Evolutionary conservation across 768 basidiomycete species (phyloP), one percentile per base, ranked within the genome.

Genomic region (Cystobasidiopsis lactophilus): DNA sequence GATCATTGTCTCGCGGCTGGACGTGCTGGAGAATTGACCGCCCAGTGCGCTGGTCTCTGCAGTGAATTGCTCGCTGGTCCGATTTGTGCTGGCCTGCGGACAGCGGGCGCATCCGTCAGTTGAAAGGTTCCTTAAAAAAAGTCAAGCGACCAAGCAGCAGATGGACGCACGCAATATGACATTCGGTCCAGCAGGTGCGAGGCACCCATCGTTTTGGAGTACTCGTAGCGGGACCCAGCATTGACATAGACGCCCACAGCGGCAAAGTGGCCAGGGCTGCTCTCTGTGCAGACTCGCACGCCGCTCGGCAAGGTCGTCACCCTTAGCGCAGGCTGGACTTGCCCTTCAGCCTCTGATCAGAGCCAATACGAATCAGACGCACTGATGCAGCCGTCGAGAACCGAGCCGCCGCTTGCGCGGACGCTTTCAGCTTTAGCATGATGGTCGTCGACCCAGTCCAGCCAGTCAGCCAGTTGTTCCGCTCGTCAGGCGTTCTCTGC

Each of bases 171-270:
- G 76, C 95, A 95, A 73, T 91, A 96, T 1, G 91, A 91, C 77
- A 96, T 78, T 62, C 88, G 74, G 62, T 96, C 89, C 31, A 95
- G 65, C 63, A 96, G 82, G 74, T 96, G 86, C 56, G 82, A 83
- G 5, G 79, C 80, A 0, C 93, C 93, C 7, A 75, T 76, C 0
- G 73, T 80, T 18, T 73, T 67, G 19, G 73, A 67, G 11, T 73
- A 76, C 65, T 96, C 93, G 71, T 83, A 89, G 14, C 93, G 74
- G 27, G 84, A 78, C 24, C 93, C 93, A 2, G 85, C 88, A 65
- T 95, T 88, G 60, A 96, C 74, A 62, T 86, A 95, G 38, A 96
- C 75, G 2, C 91, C 93, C 0, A 91, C 74, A 0, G 86, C 80
- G 33, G 88, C 82, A 66, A 96, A 95, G 69, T 96, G 86, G 18